These are phyloP conservation scores for Wickerhamiella slavikovae DNA, from an alignment of 805 yeast genomes.

Conservation along the genomic window DNA sequence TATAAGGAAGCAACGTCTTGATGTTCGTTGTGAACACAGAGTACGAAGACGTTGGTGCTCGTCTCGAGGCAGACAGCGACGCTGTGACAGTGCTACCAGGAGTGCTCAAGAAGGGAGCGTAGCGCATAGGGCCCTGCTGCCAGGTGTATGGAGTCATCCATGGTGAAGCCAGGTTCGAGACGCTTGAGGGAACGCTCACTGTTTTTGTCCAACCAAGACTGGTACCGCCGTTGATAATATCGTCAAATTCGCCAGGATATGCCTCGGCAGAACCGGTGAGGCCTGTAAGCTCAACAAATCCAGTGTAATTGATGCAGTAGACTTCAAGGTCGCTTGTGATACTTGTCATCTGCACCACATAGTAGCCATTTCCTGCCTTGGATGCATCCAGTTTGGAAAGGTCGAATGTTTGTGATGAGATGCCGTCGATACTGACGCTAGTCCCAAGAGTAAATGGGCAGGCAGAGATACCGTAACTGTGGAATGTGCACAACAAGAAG, in stretches of 20 bases:
- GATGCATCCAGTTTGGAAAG: constrained; percentile 23
- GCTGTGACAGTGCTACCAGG: constrained; percentile 56
- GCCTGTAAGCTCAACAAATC: constrained; percentile 32
- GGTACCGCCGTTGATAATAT: not conserved
- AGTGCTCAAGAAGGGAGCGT: constrained; percentile 85
- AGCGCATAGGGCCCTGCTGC: constrained; percentile 64
- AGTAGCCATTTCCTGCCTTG: constrained; percentile 42
- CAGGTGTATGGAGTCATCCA: constrained; percentile 49
- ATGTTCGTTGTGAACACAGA: constrained; percentile 32
- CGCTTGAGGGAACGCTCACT: constrained; percentile 21
- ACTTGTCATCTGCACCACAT: constrained; percentile 51
- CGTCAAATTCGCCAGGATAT: constrained; percentile 1
- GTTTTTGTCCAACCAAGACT: constrained; percentile 27
- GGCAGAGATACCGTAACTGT: constrained; percentile 28
- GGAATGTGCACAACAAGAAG: constrained; percentile 49
- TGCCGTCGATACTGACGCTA: constrained; percentile 16
- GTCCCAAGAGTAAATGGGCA: constrained; percentile 14
- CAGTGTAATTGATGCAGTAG: constrained; percentile 8
- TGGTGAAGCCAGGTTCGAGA: constrained; percentile 22
- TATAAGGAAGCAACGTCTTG: constrained; percentile 24
- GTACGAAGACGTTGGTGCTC: constrained; percentile 47
- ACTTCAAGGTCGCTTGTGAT: constrained; percentile 33
- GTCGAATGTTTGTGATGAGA: constrained; percentile 19
- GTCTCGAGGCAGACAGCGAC: constrained; percentile 32
- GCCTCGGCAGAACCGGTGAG: constrained; percentile 40